These are phyloP conservation scores for Lojkania enalia DNA, from an alignment of 2,329 filamentous ascomycete species.

Conservation along the genomic window DNA sequence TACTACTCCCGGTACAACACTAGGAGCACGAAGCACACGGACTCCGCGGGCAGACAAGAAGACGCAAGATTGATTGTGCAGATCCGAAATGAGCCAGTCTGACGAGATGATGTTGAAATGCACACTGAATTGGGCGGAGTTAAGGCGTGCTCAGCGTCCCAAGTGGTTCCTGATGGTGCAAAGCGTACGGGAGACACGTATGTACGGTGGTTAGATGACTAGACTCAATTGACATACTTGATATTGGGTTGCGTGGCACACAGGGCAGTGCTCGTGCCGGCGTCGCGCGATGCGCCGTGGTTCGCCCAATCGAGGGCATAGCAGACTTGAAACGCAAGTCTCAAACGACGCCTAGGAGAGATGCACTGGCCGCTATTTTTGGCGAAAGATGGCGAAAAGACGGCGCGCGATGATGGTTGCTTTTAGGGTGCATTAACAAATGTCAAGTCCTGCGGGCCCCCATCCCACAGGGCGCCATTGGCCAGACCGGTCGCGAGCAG, in stretches of 20 bases:
- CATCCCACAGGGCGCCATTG: constrained; percentile 14
- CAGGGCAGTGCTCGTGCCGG: constrained; percentile 19
- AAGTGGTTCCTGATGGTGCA: constrained; percentile 1
- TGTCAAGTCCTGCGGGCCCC: neutral
- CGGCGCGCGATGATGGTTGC: neutral
- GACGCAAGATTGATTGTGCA: constrained; percentile 4
- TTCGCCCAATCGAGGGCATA: constrained; percentile 1
- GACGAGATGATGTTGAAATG: constrained; percentile 7
- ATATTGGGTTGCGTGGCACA: constrained; percentile 2
- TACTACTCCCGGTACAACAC: constrained; percentile 5
- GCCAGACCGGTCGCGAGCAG: too few relatives aligned
- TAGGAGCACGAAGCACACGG: constrained; percentile 19
- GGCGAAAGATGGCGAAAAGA: constrained; percentile 4
- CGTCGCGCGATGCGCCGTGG: neutral
- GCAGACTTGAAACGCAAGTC: constrained; percentile 23
- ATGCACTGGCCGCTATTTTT: constrained; percentile 25
- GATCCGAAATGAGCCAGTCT: constrained; percentile 6
- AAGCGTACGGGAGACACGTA: neutral
- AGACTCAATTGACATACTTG: constrained; percentile 10
- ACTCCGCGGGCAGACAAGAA: constrained; percentile 31
- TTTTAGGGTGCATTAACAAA: constrained; percentile 16
- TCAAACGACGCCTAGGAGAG: constrained; percentile 12
- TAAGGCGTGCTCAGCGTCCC: constrained; percentile 9
- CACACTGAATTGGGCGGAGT: constrained; percentile 21
- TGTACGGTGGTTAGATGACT: constrained; percentile 1